These are phyloP conservation scores for Allium cepa DNA, from an alignment of 106 monocot species.

Conservation along the genomic window DNA sequence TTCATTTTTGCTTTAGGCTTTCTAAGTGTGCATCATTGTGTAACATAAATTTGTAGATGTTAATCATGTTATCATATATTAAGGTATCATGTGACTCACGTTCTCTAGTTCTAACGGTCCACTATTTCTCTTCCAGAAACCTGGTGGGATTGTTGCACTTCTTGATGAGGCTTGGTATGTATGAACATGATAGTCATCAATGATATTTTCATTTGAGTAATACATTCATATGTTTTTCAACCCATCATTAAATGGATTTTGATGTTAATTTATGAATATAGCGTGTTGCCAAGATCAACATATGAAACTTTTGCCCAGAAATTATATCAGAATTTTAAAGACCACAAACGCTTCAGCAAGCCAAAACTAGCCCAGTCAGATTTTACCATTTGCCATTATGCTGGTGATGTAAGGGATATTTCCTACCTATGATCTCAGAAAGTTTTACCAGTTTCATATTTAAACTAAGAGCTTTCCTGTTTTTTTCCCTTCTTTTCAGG, in stretches of 20 bases:
- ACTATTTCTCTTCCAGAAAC: constrained; percentile 54
- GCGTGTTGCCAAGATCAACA: constrained; percentile 78
- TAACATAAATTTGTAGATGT: no score
- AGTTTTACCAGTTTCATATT: constrained; percentile 1
- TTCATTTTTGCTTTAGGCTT: no score
- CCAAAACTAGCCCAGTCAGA: constrained; percentile 68
- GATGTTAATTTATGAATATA: constrained; percentile 6
- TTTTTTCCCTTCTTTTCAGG: neutral
- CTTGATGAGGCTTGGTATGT: constrained; percentile 95
- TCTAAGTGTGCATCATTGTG: no score
- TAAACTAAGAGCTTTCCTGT: neutral
- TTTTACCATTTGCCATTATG: constrained; percentile 80
- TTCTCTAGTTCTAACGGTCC: neutral
- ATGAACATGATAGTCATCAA: neutral
- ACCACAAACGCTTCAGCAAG: constrained; percentile 57
- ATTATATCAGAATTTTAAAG: constrained; percentile 65
- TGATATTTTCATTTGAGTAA: neutral
- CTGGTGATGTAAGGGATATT: constrained; percentile 61
- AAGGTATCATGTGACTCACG: neutral
- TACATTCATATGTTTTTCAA: neutral
- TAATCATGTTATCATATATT: no score
- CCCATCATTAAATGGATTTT: no score
- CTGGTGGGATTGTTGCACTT: constrained; percentile 80
- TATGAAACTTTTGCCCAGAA: constrained; percentile 81
- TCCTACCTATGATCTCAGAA: neutral